A percentile compares a stretch with the other conserved stretches of the same genome.
These are phyloP conservation scores for Phlebopus sp. DNA, from an alignment of 1,284 basidiomycete species.

Conservation along the genomic window DNA sequence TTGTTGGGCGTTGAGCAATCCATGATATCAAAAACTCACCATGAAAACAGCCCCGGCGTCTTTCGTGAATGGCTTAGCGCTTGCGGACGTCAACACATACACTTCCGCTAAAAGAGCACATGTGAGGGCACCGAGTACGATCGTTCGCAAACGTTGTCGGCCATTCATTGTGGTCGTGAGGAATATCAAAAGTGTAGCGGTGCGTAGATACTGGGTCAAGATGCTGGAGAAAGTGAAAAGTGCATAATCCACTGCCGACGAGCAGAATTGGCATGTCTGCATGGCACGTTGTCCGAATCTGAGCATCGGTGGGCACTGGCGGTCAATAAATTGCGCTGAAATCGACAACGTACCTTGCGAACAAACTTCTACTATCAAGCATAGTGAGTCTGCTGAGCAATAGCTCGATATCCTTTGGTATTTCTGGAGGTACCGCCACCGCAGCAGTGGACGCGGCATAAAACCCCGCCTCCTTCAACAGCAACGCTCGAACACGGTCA, in stretches of 20 bases:
- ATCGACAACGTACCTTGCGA: conserved; percentile 48
- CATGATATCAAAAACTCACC: conserved; percentile 41
- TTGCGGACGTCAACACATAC: conserved; percentile 49
- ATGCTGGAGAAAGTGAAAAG: conserved; percentile 53
- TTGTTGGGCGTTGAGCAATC: conserved; percentile 3
- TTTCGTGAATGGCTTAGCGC: conserved; percentile 45
- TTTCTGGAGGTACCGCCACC: conserved; percentile 23
- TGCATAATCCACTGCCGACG: conserved; percentile 54
- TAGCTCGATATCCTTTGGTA: conserved; percentile 47
- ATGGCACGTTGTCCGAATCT: conserved; percentile 68
- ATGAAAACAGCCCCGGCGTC: conserved; percentile 43
- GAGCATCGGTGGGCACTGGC: conserved; percentile 6
- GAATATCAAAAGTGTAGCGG: conserved; percentile 54
- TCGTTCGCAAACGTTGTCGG: conserved; percentile 47
- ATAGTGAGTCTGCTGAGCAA: conserved; percentile 56
- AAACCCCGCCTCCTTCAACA: conserved; percentile 35
- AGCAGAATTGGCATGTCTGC: conserved; percentile 60
- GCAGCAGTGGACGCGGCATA: conserved; percentile 3
- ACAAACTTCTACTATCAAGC: conserved; percentile 56
- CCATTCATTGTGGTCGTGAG: conserved; percentile 39
- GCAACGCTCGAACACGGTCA: conserved; percentile 46
- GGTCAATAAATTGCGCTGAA: background rate
- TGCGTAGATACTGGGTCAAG: conserved; percentile 56
- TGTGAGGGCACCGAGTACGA: conserved; percentile 48
- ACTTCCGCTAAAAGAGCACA: conserved; percentile 49